These are phyloP conservation scores for Cercospora sp. DNA, from an alignment of 2,329 filamentous ascomycete species.

Conservation along the genomic window DNA sequence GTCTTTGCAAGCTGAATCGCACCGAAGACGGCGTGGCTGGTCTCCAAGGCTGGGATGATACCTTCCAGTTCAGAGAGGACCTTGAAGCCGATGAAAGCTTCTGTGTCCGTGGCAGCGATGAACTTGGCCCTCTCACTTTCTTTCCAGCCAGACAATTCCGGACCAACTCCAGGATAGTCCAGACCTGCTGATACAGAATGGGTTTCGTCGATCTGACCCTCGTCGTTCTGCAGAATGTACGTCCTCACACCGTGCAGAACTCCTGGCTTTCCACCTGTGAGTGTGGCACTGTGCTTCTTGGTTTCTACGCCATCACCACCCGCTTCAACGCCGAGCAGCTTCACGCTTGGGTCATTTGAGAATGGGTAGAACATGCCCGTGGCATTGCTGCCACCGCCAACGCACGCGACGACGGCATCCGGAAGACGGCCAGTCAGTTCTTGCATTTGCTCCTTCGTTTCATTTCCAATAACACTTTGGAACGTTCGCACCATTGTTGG, in stretches of 20 bases:
- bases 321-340: constrained; percentile 90
- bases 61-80: constrained; percentile 85
- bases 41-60: constrained; percentile 94
- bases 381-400: constrained; percentile 93
- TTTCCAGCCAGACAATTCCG: constrained; percentile 91
- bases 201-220: constrained; percentile 92
- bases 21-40: constrained; percentile 87
- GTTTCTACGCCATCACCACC: constrained; percentile 92
- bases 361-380: constrained; percentile 99
- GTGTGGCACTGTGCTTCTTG: constrained; percentile 78
- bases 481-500: constrained; percentile 96
- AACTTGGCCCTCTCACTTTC: constrained; percentile 83
- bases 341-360: constrained; percentile 77
- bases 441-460: constrained; percentile 90
- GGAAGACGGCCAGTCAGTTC: constrained; percentile 83
- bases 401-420: constrained; percentile 93
- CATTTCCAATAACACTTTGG: constrained; percentile 92
- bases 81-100: constrained; percentile 86
- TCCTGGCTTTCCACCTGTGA: constrained; percentile 82
- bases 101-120: constrained; percentile 84
- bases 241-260: constrained; percentile 95
- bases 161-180: constrained; percentile 95
- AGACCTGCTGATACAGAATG: constrained; percentile 96
- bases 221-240: constrained; percentile 87
- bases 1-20: constrained; percentile 89